These are phyloP conservation scores for Elaeis guineensis DNA, from an alignment of 176 grass and related monocot genomes.

Conservation along the genomic window DNA sequence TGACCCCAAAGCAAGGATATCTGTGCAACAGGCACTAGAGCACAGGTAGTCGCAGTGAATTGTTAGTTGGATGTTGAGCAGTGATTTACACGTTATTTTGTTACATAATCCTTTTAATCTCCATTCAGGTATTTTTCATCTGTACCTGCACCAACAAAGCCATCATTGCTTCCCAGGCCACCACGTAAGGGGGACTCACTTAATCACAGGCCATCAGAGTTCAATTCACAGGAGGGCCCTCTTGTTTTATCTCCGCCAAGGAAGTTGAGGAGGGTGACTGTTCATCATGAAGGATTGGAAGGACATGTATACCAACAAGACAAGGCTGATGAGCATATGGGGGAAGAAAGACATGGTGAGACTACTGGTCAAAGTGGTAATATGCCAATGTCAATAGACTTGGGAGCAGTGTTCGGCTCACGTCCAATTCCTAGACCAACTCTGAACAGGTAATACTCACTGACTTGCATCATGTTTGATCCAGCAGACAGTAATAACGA, in stretches of 20 bases:
- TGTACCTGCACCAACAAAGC: slow-evolving; percentile 81
- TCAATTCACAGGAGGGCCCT: slow-evolving; percentile 56
- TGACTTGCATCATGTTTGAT: not conserved
- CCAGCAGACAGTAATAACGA: not conserved
- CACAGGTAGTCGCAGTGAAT: slow-evolving; percentile 50
- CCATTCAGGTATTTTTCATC: slow-evolving; percentile 75
- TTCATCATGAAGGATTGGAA: slow-evolving; percentile 48
- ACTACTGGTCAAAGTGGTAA: slow-evolving; percentile 50
- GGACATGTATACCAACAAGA: slow-evolving; percentile 33
- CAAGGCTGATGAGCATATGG: slow-evolving; percentile 44
- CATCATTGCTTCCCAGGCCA: slow-evolving; percentile 70
- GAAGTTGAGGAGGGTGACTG: slow-evolving; percentile 75
- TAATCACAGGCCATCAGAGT: slow-evolving; percentile 45
- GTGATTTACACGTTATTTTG: too few relatives aligned
- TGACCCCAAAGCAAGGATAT: slow-evolving; percentile 95
- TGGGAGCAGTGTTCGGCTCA: slow-evolving; percentile 77
- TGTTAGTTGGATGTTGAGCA: too few relatives aligned
- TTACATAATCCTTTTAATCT: not conserved
- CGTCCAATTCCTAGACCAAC: slow-evolving; percentile 67
- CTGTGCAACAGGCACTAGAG: slow-evolving; percentile 84
- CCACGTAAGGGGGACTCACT: slow-evolving; percentile 55
- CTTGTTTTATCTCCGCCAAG: slow-evolving; percentile 74
- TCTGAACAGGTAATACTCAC: slow-evolving; percentile 56
- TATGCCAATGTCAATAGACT: slow-evolving; percentile 94
- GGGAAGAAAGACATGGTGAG: slow-evolving; percentile 40